A percentile compares a stretch with the other conserved stretches of the same genome.
phyloP scores from a whole-genome alignment of 805 yeast genomes.

The Metschnikowia borealis region DNA sequence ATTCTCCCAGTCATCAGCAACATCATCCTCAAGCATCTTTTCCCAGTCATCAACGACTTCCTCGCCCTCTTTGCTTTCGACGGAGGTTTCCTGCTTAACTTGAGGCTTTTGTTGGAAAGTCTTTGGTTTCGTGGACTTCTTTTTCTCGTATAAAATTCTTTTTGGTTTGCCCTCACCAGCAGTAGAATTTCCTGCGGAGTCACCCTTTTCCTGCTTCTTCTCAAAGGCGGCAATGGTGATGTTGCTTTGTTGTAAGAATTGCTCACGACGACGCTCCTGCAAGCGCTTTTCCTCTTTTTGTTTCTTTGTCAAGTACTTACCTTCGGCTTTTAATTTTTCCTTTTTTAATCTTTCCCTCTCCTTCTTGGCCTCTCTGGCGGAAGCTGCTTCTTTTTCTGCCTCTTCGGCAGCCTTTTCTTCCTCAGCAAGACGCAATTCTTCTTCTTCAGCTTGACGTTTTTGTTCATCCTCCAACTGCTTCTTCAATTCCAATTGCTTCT shows the following conservation, averaged over 20 bases:
- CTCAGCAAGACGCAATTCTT: constrained; percentile 44
- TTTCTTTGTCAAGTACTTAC: constrained; percentile 87
- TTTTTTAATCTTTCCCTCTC: constrained; percentile 84
- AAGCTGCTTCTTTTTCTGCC: constrained; percentile 66
- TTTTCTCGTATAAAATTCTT: constrained; percentile 67
- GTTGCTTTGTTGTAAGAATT: constrained; percentile 69
- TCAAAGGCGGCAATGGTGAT: constrained; percentile 72
- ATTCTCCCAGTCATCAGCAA: constrained; percentile 50
- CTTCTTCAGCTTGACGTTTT: constrained; percentile 67
- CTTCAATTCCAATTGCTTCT: constrained; percentile 81
- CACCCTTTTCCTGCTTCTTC: constrained; percentile 14
- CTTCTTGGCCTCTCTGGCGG: constrained; percentile 60
- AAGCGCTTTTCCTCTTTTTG: constrained; percentile 89
- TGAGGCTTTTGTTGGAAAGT: constrained; percentile 28
- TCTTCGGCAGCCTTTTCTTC: constrained; percentile 49
- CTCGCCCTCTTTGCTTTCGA: constrained; percentile 21
- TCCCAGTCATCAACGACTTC: constrained; percentile 24
- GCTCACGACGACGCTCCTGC: constrained; percentile 85
- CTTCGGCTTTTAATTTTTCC: constrained; percentile 94
- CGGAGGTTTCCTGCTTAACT: constrained; percentile 5
- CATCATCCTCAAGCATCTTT: constrained; percentile 33
- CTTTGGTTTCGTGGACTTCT: constrained; percentile 53
- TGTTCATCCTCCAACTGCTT: constrained; percentile 87
- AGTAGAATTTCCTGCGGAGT: constrained; percentile 17
- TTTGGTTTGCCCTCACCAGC: constrained; percentile 45